Evolutionary conservation across 768 basidiomycete genomes (phyloP).

Genomic region (Tephrocybe sp.): DNA sequence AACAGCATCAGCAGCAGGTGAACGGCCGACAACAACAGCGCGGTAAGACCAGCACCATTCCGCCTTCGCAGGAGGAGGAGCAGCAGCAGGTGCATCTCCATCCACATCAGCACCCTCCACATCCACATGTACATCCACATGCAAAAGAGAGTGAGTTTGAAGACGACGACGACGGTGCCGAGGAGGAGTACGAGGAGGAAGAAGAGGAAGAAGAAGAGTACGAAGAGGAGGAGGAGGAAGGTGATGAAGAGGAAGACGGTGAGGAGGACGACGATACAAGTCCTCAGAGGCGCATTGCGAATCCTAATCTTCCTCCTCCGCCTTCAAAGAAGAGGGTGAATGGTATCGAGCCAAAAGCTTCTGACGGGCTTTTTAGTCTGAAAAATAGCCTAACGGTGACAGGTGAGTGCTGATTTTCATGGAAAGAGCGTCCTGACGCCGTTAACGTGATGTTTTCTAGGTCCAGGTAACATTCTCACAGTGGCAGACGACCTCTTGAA

Average conservation of each 20-base stretch:
- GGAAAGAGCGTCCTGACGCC: constrained; percentile 7
- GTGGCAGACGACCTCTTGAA: constrained; percentile 98
- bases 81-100: no score
- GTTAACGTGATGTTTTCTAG: constrained; percentile 32
- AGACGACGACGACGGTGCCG: constrained; percentile 42
- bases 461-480: constrained; percentile 92
- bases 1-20: no score
- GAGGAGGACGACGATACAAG: constrained; percentile 43
- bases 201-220: constrained; percentile 39
- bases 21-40: no score
- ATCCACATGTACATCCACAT: constrained; percentile 38
- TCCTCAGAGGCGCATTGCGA: constrained; percentile 13
- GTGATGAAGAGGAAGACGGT: constrained; percentile 38
- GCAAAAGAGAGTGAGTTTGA: constrained; percentile 68
- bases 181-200: constrained; percentile 39
- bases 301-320: constrained; percentile 18
- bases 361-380: constrained; percentile 65
- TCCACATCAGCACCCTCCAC: constrained; percentile 9
- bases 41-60: no score
- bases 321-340: constrained; percentile 20
- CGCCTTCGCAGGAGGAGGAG: no score
- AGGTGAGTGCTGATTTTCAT: constrained; percentile 45
- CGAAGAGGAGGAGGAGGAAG: constrained; percentile 36
- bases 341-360: constrained; percentile 29
- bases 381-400: constrained; percentile 82